Base-by-base conservation (phyloP, 345 rosid species). In the Cardamine occulta region DNA sequence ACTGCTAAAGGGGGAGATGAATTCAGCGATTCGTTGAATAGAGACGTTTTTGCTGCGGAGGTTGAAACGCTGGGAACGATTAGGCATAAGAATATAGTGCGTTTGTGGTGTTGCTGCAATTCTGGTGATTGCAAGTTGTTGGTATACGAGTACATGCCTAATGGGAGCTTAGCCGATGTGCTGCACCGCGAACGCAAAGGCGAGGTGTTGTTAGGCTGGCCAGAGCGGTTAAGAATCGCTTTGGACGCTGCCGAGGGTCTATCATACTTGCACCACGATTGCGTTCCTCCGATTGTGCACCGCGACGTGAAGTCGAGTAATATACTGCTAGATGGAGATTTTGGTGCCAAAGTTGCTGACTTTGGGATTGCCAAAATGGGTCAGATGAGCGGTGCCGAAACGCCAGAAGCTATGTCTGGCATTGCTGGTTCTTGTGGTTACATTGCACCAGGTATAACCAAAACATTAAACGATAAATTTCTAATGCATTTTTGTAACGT, bases 261-360 rank as follows among this genome's bases (percentile, higher is more conserved):
- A 17, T 91, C 93, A 9, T 94, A 94, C 68, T 79, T 94, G 84
- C 98, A 94, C 78, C 97, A 91, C 29, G 98, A 94, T 61, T 89
- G 93, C 37, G 93, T 86, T 68, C 97, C 98, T 73, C 89, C 98
- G 2, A 91, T 94, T 0, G 92, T 94, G 54, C 98, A 94, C 58
- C 92, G 97, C 1, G 97, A 94, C 37, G 92, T 94, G 67, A 94
- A 94, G 74, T 91, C 97, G 0, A 91, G 88, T 86, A 90, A 94
- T 63, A 88, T 94, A 65, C 45, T 94, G 80, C 52, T 91, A 66
- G 97, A 94, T 63, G 84, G 53, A 9, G 95, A 90, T 19, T 91
- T 85, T 5, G 70, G 86, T 13, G 97, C 98, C 49, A 88, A 86
- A 80, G 91, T 91, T 13, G 91, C 98, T 0, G 97, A 94, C 76